phyloP scores from a whole-genome alignment of 2,329 filamentous ascomycete species.

The Hypoxylon sp. region DNA sequence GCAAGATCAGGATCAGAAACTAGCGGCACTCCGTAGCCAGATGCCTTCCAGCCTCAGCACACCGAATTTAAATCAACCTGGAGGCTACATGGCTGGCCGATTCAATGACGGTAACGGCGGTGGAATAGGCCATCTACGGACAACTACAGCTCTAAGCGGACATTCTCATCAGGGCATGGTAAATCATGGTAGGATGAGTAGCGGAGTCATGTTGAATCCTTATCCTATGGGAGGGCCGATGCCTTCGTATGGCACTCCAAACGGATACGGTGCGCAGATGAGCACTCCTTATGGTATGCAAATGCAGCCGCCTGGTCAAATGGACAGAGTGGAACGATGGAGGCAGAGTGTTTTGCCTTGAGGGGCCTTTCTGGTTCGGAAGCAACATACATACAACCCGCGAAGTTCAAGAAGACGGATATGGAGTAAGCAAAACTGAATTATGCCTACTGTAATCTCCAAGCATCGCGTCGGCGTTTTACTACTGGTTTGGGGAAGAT shows the following conservation, averaged over 20 bases:
- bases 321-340: conserved; percentile 55
- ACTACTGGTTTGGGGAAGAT: conserved; percentile 4
- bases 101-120: conserved; percentile 70
- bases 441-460: conserved; percentile 14
- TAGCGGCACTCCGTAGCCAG: conserved; percentile 65
- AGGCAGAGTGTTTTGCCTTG: conserved; percentile 54
- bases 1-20: conserved; percentile 63
- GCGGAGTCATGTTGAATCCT: conserved; percentile 46
- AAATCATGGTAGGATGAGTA: conserved; percentile 36
- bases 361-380: conserved; percentile 7
- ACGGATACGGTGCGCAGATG: conserved; percentile 41
- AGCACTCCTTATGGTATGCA: conserved; percentile 45
- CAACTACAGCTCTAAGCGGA: conserved; percentile 45
- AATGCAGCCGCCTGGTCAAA: conserved; percentile 50
- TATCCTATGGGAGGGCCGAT: conserved; percentile 45
- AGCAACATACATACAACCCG: conserved; percentile 11
- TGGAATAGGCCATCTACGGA: conserved; percentile 48
- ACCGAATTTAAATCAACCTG: conserved; percentile 55
- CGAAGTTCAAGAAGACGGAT: neutral
- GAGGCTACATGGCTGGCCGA: conserved; percentile 67
- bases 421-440: conserved; percentile 9
- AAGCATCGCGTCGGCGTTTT: conserved; percentile 45
- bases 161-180: conserved; percentile 34
- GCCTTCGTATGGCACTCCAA: conserved; percentile 37
- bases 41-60: conserved; percentile 62